Conservation (phyloP, 441 rosid species). For the Geranium incanum region DNA sequence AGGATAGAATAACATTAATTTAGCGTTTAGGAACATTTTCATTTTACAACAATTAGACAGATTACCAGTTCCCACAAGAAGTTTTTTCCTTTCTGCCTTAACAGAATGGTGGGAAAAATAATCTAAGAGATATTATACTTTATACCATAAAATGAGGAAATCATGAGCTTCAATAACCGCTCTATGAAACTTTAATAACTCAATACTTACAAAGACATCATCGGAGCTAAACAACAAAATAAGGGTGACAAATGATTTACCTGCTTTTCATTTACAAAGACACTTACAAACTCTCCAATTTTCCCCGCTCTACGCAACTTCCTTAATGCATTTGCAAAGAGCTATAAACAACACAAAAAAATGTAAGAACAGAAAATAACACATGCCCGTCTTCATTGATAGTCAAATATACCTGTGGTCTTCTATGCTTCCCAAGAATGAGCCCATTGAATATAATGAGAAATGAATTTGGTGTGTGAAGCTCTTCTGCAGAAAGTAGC, state of each 20-base stretch:
- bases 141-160: too few species aligned
- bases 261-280: slow-evolving; percentile 92
- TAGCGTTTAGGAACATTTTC: too few species aligned
- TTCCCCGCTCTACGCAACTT: slow-evolving; percentile 83
- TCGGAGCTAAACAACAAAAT: not conserved
- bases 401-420: slow-evolving; percentile 60
- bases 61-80: too few species aligned
- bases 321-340: slow-evolving; percentile 64
- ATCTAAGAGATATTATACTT: too few species aligned
- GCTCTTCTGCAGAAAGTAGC: slow-evolving; percentile 80
- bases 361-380: slow-evolving; percentile 16
- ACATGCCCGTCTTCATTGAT: not conserved
- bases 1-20: too few species aligned
- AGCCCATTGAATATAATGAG: slow-evolving; percentile 82
- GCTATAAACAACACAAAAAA: slow-evolving; percentile 31
- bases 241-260: slow-evolving; percentile 32
- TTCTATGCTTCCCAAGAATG: slow-evolving; percentile 88
- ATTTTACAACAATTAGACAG: too few species aligned
- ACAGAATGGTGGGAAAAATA: too few species aligned
- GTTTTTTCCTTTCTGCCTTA: too few species aligned
- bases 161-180: too few species aligned
- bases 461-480: slow-evolving; percentile 73
- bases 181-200: too few species aligned
- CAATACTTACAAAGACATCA: not conserved
- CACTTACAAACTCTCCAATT: slow-evolving; percentile 84